Evolutionary conservation across 371 early-diverging fungal genomes (phyloP).

Genomic region (Apophysomyces sp.): DNA sequence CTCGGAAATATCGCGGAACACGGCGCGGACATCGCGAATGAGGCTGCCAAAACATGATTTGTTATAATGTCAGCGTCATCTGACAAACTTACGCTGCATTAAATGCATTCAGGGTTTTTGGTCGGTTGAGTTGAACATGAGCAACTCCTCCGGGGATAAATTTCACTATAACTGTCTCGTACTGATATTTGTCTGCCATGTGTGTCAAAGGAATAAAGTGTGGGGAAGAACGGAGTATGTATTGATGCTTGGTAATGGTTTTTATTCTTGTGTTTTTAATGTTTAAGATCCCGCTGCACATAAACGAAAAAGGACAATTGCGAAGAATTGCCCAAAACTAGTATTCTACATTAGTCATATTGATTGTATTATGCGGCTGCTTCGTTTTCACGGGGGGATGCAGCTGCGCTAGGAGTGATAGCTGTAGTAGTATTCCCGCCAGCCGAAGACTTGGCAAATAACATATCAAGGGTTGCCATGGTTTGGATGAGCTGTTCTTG

Average conservation of each 20-base stretch:
- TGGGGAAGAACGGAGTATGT: not conserved
- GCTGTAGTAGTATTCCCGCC: not conserved
- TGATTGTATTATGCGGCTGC: not conserved
- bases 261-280: not conserved
- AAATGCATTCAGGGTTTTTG: slow-evolving; percentile 81
- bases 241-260: not conserved
- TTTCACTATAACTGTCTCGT: slow-evolving; percentile 60
- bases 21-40: slow-evolving; percentile 27
- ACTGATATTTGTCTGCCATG: slow-evolving; percentile 44
- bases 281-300: not conserved
- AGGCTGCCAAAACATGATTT: slow-evolving; percentile 9
- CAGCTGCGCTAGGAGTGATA: not conserved
- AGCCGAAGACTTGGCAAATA: slow-evolving; percentile 46
- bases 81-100: slow-evolving; percentile 46
- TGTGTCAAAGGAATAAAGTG: not conserved
- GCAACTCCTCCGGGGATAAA: slow-evolving; percentile 64
- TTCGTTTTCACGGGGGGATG: not conserved
- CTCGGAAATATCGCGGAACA: slow-evolving; percentile 51
- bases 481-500: slow-evolving; percentile 74
- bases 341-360: not conserved
- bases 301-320: not conserved
- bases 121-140: slow-evolving; percentile 83
- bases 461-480: slow-evolving; percentile 83
- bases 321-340: not conserved
- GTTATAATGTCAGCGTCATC: not conserved